Percentiles rank a stretch among this genome's conserved stretches.
Conservation (phyloP, 148 eudicot species). For the Vaccinium macrocarpon region DNA sequence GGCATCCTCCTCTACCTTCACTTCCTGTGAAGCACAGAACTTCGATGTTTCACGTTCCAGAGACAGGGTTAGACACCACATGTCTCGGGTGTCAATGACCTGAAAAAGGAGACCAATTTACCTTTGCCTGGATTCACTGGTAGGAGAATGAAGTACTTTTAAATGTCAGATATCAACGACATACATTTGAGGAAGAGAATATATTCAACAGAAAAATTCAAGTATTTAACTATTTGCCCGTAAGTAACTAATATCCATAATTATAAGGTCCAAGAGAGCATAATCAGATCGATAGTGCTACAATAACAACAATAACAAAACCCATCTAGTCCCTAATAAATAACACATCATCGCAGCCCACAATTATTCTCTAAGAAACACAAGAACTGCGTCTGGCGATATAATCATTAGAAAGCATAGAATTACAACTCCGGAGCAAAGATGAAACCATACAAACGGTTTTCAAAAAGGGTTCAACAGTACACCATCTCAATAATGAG, state of each 20-base stretch:
- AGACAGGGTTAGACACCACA: slow-evolving; percentile 37
- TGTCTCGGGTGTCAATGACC: slow-evolving; percentile 52
- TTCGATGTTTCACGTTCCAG: slow-evolving; percentile 23
- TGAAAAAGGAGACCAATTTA: slow-evolving; percentile 25
- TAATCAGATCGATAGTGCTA: too few relatives aligned
- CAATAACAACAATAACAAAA: too few relatives aligned
- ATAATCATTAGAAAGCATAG: not conserved
- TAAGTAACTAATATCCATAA: too few relatives aligned
- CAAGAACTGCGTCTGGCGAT: not conserved
- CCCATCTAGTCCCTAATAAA: too few relatives aligned
- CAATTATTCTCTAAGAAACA: not conserved
- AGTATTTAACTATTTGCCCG: too few relatives aligned
- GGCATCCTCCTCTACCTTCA: slow-evolving; percentile 20
- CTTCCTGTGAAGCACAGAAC: slow-evolving; percentile 23
- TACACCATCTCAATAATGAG: not conserved
- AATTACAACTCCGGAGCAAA: not conserved
- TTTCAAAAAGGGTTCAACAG: not conserved
- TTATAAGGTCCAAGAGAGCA: too few relatives aligned
- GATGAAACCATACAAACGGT: not conserved
- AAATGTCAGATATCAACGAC: not conserved
- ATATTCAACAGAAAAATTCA: not conserved
- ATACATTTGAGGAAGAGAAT: not conserved
- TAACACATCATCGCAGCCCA: not conserved
- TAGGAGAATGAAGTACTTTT: not conserved
- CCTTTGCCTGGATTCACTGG: not conserved